A percentile compares a stretch with the other conserved stretches of the same genome.
Conservation (phyloP, 208 protist genomes). For the Acanthamoeba lenticulata region DNA sequence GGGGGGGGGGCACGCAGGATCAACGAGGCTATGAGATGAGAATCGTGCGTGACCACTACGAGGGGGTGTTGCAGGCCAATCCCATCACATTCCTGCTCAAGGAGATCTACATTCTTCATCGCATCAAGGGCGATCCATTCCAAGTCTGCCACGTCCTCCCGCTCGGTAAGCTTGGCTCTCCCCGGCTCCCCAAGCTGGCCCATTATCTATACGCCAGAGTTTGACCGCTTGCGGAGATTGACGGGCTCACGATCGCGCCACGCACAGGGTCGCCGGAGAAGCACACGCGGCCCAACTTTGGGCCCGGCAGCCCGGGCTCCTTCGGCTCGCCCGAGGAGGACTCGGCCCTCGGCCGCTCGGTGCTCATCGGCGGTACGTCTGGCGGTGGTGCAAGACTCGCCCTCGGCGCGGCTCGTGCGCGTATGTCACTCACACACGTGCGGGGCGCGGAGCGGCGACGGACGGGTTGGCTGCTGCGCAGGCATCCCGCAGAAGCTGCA, state of each 20-base stretch:
- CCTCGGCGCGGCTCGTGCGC: too few relatives aligned
- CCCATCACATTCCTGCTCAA: not conserved
- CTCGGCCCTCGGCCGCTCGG: not conserved
- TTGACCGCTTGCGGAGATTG: too few relatives aligned
- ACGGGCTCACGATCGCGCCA: too few relatives aligned
- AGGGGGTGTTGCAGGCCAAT: not conserved
- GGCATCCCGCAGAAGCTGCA: not conserved
- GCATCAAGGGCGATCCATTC: constrained; percentile 10
- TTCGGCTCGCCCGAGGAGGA: not conserved
- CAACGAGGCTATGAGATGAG: not conserved
- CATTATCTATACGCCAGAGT: not conserved
- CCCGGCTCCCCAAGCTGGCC: not conserved
- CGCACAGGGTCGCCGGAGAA: not conserved
- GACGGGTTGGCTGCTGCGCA: not conserved
- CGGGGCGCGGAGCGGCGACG: too few relatives aligned
- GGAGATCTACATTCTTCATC: constrained; percentile 3
- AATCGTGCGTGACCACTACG: not conserved
- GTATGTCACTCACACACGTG: too few relatives aligned
- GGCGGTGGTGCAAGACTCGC: too few relatives aligned
- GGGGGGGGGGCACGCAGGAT: too few relatives aligned
- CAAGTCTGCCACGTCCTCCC: not conserved
- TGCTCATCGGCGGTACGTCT: not conserved
- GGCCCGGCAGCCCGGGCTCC: not conserved
- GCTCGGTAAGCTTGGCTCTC: not conserved
- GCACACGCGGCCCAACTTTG: not conserved